These are phyloP conservation scores for Adenanthera pavonina DNA, from an alignment of 306 rosid species.

Conservation along the genomic window DNA sequence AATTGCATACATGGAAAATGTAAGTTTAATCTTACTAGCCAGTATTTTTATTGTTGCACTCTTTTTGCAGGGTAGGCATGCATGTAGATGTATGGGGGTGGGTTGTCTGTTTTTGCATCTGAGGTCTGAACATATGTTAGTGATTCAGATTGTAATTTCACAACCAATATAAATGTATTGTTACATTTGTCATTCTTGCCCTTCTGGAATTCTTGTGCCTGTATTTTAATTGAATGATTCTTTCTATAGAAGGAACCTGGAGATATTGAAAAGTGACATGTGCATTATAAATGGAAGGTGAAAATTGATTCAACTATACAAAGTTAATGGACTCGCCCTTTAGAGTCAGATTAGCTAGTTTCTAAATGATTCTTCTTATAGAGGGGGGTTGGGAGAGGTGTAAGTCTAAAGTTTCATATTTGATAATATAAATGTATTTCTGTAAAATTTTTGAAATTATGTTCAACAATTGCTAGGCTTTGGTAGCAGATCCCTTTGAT, in stretches of 20 bases:
- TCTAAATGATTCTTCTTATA: neutral
- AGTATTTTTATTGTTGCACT: neutral
- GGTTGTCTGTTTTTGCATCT: slow-evolving; percentile 3
- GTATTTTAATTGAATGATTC: neutral
- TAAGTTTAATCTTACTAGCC: slow-evolving; percentile 47
- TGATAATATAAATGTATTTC: slow-evolving; percentile 16
- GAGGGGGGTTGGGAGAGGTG: neutral
- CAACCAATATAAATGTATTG: slow-evolving; percentile 5
- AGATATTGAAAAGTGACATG: neutral
- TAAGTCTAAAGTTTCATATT: slow-evolving; percentile 23
- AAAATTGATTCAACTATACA: neutral
- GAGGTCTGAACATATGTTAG: neutral
- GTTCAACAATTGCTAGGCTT: slow-evolving; percentile 51
- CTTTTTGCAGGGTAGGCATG: slow-evolving; percentile 12
- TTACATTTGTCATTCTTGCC: slow-evolving; percentile 1
- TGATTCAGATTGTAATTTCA: neutral
- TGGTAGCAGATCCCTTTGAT: slow-evolving; percentile 65
- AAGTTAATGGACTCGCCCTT: no score
- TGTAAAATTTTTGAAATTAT: neutral
- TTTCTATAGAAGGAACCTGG: neutral
- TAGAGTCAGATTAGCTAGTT: neutral
- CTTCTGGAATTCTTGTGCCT: neutral
- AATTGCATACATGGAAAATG: slow-evolving; percentile 76
- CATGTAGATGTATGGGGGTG: neutral
- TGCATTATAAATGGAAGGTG: neutral